These are phyloP conservation scores for Aspergillus funiculosus DNA, from an alignment of 495 filamentous ascomycete species.

Conservation along the genomic window DNA sequence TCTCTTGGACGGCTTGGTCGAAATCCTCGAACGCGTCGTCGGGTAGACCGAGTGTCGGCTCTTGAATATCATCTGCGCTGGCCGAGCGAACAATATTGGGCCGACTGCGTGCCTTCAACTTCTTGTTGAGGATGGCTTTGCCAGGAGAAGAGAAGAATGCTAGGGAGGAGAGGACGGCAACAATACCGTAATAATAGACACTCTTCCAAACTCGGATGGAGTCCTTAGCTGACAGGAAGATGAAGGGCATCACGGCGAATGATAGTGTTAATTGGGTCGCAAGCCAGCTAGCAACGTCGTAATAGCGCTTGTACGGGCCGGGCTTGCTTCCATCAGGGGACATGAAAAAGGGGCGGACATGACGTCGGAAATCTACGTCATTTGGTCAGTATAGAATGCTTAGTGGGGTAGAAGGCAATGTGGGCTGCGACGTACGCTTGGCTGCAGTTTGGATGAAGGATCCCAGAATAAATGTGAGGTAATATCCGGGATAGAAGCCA, in stretches of 20 bases:
- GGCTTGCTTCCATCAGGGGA: slow-evolving; percentile 61
- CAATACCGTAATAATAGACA: slow-evolving; percentile 82
- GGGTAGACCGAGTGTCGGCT: slow-evolving; percentile 69
- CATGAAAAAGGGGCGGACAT: slow-evolving; percentile 90
- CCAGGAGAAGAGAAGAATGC: slow-evolving; percentile 77
- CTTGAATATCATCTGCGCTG: slow-evolving; percentile 31
- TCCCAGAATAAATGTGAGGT: slow-evolving; percentile 81
- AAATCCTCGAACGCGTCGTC: slow-evolving; percentile 71
- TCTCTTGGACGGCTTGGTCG: slow-evolving; percentile 71
- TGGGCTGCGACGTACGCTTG: slow-evolving; percentile 60
- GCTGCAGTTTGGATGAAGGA: slow-evolving; percentile 87
- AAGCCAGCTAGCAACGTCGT: slow-evolving; percentile 76
- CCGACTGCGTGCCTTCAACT: slow-evolving; percentile 53
- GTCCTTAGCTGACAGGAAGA: slow-evolving; percentile 63
- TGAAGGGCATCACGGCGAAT: slow-evolving; percentile 77
- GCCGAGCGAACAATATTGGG: slow-evolving; percentile 25
- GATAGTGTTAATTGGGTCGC: slow-evolving; percentile 77
- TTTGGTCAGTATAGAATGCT: slow-evolving; percentile 7
- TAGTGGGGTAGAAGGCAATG: not conserved
- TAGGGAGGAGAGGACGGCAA: slow-evolving; percentile 58
- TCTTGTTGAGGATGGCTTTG: slow-evolving; percentile 52
- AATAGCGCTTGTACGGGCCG: slow-evolving; percentile 70
- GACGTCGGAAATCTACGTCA: slow-evolving; percentile 70
- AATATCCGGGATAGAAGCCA: slow-evolving; percentile 96
- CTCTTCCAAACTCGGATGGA: slow-evolving; percentile 70